Evolutionary conservation across 2,329 filamentous ascomycete genomes (phyloP).

Genomic region (Fusarium transvaalense): DNA sequence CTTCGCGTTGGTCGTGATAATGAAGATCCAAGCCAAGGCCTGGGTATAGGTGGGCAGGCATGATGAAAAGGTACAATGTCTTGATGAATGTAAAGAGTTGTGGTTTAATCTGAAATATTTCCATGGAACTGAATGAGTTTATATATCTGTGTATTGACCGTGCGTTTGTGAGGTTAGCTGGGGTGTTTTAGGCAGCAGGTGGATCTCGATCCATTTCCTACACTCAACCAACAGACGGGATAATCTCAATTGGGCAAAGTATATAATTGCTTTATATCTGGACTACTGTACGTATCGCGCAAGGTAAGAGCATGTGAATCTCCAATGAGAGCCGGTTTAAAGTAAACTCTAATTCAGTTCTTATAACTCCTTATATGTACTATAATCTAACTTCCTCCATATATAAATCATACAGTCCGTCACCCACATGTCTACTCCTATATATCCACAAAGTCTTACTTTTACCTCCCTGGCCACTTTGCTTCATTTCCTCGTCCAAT

Average conservation of each 20-base stretch:
- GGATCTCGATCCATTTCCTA: background rate
- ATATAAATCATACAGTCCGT: background rate
- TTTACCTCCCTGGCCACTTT: background rate
- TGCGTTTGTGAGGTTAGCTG: background rate
- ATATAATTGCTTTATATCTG: too few relatives aligned
- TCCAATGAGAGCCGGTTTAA: too few relatives aligned
- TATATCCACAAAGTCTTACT: conserved; percentile 1
- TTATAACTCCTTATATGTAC: too few relatives aligned
- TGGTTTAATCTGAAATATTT: too few relatives aligned
- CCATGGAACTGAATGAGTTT: background rate
- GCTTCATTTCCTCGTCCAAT: background rate
- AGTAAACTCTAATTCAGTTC: too few relatives aligned
- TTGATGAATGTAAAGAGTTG: background rate
- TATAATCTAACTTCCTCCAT: background rate
- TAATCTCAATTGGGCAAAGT: too few relatives aligned
- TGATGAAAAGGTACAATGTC: background rate
- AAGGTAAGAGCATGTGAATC: too few relatives aligned
- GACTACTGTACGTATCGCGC: too few relatives aligned
- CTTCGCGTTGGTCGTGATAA: fast-evolving
- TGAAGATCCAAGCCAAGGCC: conserved; percentile 21
- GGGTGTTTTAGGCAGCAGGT: background rate
- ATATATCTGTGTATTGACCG: background rate
- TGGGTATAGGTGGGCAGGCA: background rate
- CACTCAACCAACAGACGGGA: too few relatives aligned
- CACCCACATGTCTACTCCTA: background rate